Base-by-base conservation (phyloP, 2,329 filamentous ascomycete genomes). In the Sphaerulina populicola region DNA sequence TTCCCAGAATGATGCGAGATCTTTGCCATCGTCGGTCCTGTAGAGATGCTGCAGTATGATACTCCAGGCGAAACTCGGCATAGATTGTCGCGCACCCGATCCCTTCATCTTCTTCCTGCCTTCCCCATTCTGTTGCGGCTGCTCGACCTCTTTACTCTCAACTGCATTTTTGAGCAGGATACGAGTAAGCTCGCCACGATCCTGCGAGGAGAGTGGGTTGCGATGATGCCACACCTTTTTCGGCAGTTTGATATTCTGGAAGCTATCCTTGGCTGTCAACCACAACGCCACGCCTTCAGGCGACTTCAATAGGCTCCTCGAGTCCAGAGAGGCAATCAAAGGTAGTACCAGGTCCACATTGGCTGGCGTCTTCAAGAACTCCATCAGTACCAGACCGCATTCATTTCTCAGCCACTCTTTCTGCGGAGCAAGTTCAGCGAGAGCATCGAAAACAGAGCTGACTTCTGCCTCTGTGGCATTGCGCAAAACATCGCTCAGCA, bases 401-500 rank as follows among this genome's bases (percentile, higher is more conserved):
- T 94, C 87, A 62, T 91, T 83, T 54, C 88, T 80, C 58, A 97
- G 76, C 91, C 90, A 96, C 30, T 86, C 80, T 69, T 94, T 94
- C 70, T 86, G 86, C 61, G 81, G 79, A 37, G 85, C 82, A 54
- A 96, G 77, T 55, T 82, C 79, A 61, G 89, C 77, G 30, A 96
- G 72, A 47, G 86, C 72, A 48, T 85, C 78, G 43, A 96, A 72
- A n/a, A 94, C 74, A 49, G 76, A 73, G 41, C 75, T 73, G 81
- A 85, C 89, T 62, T 76, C 69, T 53, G 72, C 64, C 47, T 72
- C 77, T 4, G 77, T 72, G 14, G 74, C 69, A 3, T 73, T 68
- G 50, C 72, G 69, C 60, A 90, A 84, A 10, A 89, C 78, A 4
- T 79, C 79, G 10, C 90, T 88, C 66, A 88, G 82, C 40, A 96